Evolutionary conservation across 2,329 filamentous ascomycete species (phyloP), one percentile per base, ranked within the genome.

Genomic region (Lecanicillium sp.): DNA sequence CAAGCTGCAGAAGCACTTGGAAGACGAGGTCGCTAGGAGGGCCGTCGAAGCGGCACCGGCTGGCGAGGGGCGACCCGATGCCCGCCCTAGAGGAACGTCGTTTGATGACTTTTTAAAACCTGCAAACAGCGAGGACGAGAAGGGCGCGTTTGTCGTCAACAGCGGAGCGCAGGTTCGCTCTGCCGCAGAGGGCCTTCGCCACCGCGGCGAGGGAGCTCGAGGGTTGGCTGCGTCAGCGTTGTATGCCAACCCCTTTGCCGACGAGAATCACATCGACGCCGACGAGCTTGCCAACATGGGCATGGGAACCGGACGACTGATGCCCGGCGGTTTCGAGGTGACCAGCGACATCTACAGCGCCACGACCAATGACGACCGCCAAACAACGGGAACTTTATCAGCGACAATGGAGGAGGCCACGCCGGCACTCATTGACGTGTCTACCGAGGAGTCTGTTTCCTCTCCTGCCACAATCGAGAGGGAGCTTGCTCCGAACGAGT

Each of bases 101-200:
- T 81, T 81, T 50, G 77, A 81, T 47, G 74, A 79, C 47, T 77
- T 81, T 44, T 53, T 81, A 39, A 60, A 60, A 34, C 65, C 65
- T 29, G 75, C 79, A 37, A 52, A 58, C 29, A 55, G 46, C n/a
- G 70, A 65, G 42, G n/a, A 25, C 11, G 74, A 77, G 47, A 64
- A 65, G 40, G 76, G 75, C 29, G 64, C 74, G 1, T 75, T 65
- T 46, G 68, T 81, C 29, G 75, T 73, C 56, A 77, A 78, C 51
- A 72, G 71, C 7, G 72, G 77, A 10, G 58, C 72, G 10, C 65
- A 77, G 37, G 46, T 61, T 8, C 58, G 55, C 25, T 48, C 53
- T 18, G 52, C 59, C 20, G 58, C 64, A 17, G 61, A 68, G 11
- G 69, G 70, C 7, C 57, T 75, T 36, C 69, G 74, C 39, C 69